phyloP scores from a whole-genome alignment of 2,329 filamentous ascomycete genomes.

The Colletotrichum sp. region DNA sequence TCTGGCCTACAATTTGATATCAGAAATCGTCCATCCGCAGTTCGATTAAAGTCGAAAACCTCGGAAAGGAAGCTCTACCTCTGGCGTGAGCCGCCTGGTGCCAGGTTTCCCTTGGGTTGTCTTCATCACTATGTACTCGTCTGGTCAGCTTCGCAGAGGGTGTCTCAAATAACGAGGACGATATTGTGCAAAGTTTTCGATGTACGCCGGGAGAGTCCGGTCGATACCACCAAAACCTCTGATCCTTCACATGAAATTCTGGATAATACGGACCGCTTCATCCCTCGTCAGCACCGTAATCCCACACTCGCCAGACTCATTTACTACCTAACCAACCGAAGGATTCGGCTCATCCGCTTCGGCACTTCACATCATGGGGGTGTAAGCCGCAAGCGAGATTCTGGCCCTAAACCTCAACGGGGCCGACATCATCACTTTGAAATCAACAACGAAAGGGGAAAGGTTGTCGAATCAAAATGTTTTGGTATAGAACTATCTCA shows the following conservation, averaged over 20 bases:
- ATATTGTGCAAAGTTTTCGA: background rate
- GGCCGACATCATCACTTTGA: background rate
- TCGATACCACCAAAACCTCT: background rate
- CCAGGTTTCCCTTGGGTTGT: background rate
- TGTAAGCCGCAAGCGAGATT: background rate
- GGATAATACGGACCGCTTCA: background rate
- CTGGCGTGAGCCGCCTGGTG: background rate
- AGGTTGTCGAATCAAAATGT: background rate
- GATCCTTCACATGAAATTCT: too few relatives aligned
- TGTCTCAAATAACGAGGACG: background rate
- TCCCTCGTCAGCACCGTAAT: background rate
- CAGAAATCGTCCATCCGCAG: background rate
- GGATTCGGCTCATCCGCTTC: background rate
- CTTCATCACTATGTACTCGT: background rate
- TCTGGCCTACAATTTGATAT: background rate
- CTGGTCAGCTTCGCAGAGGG: background rate
- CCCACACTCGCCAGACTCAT: background rate
- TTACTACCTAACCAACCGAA: background rate
- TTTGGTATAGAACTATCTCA: slow-evolving; percentile 16
- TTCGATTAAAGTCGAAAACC: background rate
- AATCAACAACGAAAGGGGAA: background rate
- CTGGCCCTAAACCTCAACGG: too few relatives aligned
- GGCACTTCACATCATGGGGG: background rate
- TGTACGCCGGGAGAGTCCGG: background rate
- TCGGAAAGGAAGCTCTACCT: background rate